phyloP scores from a whole-genome alignment of 345 rosid genomes.

The Euphorbia pulcherrima region DNA sequence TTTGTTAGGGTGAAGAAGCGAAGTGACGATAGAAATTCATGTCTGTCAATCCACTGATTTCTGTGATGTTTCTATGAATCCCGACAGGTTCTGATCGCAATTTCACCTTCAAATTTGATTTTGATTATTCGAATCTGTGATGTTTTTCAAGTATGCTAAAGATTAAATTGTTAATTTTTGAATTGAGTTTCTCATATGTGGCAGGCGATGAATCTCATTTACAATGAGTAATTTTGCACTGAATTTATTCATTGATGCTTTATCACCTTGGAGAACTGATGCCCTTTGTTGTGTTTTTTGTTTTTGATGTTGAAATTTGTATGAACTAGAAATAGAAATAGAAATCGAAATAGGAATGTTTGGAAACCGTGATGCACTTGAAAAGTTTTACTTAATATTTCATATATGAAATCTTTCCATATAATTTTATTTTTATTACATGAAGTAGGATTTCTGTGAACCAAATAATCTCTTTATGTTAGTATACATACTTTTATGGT shows the following conservation, averaged over 20 bases:
- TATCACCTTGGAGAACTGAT: constrained; percentile 58
- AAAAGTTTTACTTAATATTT: too few relatives aligned
- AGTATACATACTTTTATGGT: neutral
- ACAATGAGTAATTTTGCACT: constrained; percentile 51
- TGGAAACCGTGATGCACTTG: too few relatives aligned
- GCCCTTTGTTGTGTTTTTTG: constrained; percentile 23
- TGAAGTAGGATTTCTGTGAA: too few relatives aligned
- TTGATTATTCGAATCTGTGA: too few relatives aligned
- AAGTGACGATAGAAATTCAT: constrained; percentile 46
- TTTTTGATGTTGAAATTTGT: too few relatives aligned
- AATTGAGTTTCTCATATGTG: neutral
- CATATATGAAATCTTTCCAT: too few relatives aligned
- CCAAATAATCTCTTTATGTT: too few relatives aligned
- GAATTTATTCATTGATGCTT: constrained; percentile 40
- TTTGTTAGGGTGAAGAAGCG: constrained; percentile 21
- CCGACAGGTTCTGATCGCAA: constrained; percentile 60
- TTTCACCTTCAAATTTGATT: neutral
- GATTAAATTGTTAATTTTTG: too few relatives aligned
- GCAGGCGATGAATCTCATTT: constrained; percentile 32
- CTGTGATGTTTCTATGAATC: constrained; percentile 48
- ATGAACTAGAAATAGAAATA: too few relatives aligned
- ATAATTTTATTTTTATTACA: too few relatives aligned
- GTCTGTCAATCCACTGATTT: constrained; percentile 56
- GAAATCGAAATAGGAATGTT: too few relatives aligned
- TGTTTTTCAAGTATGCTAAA: too few relatives aligned